These are phyloP conservation scores for Scheffersomyces lignosus DNA, from an alignment of 805 yeast genomes.

Conservation along the genomic window DNA sequence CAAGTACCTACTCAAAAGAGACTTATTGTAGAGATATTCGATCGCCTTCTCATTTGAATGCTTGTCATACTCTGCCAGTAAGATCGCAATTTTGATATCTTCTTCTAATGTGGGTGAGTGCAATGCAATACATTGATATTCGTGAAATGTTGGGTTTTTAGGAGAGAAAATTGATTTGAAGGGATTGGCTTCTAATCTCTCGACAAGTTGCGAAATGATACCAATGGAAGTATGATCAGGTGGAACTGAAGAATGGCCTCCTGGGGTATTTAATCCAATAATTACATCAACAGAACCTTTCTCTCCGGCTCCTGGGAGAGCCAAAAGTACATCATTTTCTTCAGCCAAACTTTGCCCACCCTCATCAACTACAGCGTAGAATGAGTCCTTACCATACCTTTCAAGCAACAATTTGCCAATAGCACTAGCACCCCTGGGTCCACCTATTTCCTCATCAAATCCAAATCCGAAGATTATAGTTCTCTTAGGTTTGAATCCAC, in stretches of 20 bases:
- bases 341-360: slow-evolving; percentile 17
- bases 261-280: slow-evolving; percentile 23
- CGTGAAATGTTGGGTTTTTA: slow-evolving; percentile 23
- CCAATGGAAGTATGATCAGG: slow-evolving; percentile 32
- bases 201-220: slow-evolving; percentile 21
- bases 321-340: slow-evolving; percentile 17
- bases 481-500: slow-evolving; percentile 13
- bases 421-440: slow-evolving; percentile 11
- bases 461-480: slow-evolving; percentile 16
- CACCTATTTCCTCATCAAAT: slow-evolving; percentile 19
- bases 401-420: slow-evolving; percentile 8
- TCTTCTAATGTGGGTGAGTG: slow-evolving; percentile 27
- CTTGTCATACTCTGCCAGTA: slow-evolving; percentile 34
- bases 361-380: slow-evolving; percentile 17
- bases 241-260: slow-evolving; percentile 31
- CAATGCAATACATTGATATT: slow-evolving; percentile 26
- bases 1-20: slow-evolving; percentile 32
- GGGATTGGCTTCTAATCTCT: slow-evolving; percentile 18
- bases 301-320: slow-evolving; percentile 18
- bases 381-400: slow-evolving; percentile 12
- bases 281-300: slow-evolving; percentile 14
- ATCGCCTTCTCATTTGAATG: slow-evolving; percentile 36
- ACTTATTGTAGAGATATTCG: slow-evolving; percentile 22
- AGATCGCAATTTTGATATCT: slow-evolving; percentile 23
- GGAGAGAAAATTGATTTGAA: slow-evolving; percentile 21